Evolutionary conservation across 2,329 filamentous ascomycete genomes (phyloP), one percentile per base, ranked within the genome.

Genomic region (Scedosporium apiospermum): DNA sequence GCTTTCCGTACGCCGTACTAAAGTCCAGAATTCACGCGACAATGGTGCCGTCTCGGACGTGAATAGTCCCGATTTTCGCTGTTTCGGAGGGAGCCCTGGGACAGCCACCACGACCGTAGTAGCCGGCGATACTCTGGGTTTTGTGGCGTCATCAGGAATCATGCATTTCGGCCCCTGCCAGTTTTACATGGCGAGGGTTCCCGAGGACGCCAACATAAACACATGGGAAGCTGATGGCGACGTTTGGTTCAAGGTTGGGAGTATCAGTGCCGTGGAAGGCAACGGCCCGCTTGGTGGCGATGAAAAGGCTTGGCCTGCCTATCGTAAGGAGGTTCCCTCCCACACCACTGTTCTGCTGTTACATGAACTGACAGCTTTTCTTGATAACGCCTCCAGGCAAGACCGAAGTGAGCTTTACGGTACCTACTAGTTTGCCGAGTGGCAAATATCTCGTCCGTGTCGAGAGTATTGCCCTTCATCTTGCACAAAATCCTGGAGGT

Each of bases 71-170:
- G 69, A 73, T 58, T 71, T 70, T 63, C 30, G 60, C 16, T 61
- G 60, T 38, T 61, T 61, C 49, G 44, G 46, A 5, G 42, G 21
- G 26, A 42, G 26, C 10, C 10, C 61, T 1, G 51, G 30, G 3
- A 77, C 74, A 44, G 66, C 69, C 61, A 77, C 74, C 12, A 67
- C 72, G 65, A 66, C 69, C 34, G 72, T 77, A 44, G 67, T 70
- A 5, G 68, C 75, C 26, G 75, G 76, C 38, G 72, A 76, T 58
- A 69, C 71, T 38, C 68, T 79, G 14, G 76, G 76, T 44, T 78
- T 79, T 70, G 71, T 72, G 4, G 71, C 76, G 53, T 70, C 69
- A 53, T 64, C 66, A 27, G 66, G 71, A 23, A 68, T 79, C 41
- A 70, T 70, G 26, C 74, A 76, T 69, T 74, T 73, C 16, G 74